These are phyloP conservation scores for Tolypocladium inflatum DNA, from an alignment of 2,329 filamentous ascomycete genomes.

Conservation along the genomic window DNA sequence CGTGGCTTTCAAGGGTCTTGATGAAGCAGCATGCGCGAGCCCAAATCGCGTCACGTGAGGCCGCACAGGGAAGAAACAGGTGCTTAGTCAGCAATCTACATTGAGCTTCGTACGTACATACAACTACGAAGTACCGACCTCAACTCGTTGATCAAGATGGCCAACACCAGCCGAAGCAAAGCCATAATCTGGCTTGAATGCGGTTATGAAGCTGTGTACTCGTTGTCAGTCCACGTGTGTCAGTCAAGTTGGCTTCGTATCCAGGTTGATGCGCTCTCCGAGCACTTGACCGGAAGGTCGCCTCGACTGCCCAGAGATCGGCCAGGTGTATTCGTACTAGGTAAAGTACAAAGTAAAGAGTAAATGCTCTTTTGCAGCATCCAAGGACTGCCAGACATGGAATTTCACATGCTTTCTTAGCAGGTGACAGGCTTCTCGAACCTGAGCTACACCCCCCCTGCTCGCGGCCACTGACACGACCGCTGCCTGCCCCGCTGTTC, in stretches of 20 bases:
- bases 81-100: neutral
- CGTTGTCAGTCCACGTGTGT: neutral
- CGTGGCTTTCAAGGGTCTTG: neutral
- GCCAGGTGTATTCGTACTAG: too few relatives aligned
- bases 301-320: neutral
- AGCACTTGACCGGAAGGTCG: neutral
- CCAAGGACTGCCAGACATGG: neutral
- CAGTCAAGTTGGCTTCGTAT: neutral
- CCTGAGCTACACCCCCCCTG: neutral
- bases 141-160: neutral
- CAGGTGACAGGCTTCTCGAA: neutral
- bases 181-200: neutral
- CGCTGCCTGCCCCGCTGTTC: slow-evolving; percentile 1
- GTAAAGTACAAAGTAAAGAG: too few relatives aligned
- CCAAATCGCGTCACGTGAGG: neutral
- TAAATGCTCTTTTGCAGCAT: neutral
- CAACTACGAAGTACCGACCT: too few relatives aligned
- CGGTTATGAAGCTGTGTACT: too few relatives aligned
- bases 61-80: neutral
- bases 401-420: neutral
- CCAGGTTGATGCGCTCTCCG: neutral
- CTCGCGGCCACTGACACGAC: neutral
- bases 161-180: neutral
- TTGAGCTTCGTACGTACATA: too few relatives aligned
- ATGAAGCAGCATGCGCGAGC: neutral